Percentiles rank a stretch among this genome's conserved stretches.
Evolutionary conservation across 768 basidiomycete species (phyloP).

Genomic region (Lactarius sp.): DNA sequence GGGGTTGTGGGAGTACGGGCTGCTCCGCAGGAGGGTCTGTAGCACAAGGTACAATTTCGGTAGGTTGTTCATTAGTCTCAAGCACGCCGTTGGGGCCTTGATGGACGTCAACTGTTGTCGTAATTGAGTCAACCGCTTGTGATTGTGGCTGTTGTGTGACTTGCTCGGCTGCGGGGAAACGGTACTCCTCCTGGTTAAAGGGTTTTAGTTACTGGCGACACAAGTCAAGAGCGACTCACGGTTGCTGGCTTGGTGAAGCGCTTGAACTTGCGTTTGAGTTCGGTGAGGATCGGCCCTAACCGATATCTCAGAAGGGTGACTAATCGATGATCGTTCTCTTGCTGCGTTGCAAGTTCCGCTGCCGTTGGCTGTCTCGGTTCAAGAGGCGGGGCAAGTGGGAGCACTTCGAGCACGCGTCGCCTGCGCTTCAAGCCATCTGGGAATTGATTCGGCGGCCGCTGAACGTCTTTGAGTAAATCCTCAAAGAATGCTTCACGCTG

Average conservation of each 20-base stretch:
- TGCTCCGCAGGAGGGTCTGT: slow-evolving; percentile 21
- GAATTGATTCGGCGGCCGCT: slow-evolving; percentile 78
- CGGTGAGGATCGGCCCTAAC: slow-evolving; percentile 84
- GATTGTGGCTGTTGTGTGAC: slow-evolving; percentile 24
- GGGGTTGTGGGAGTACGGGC: slow-evolving; percentile 11
- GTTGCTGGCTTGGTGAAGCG: slow-evolving; percentile 76
- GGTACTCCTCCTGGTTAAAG: slow-evolving; percentile 64
- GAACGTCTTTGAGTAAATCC: slow-evolving; percentile 61
- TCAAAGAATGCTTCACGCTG: slow-evolving; percentile 76
- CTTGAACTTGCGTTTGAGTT: slow-evolving; percentile 90
- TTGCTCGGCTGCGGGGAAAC: slow-evolving; percentile 41
- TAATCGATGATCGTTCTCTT: slow-evolving; percentile 72
- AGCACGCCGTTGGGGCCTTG: slow-evolving; percentile 40
- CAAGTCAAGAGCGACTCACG: slow-evolving; percentile 41
- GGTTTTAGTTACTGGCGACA: neutral
- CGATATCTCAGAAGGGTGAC: slow-evolving; percentile 82
- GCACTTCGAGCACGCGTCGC: slow-evolving; percentile 77
- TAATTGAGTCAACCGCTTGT: slow-evolving; percentile 34
- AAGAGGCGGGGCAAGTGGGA: slow-evolving; percentile 86
- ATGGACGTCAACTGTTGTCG: slow-evolving; percentile 38
- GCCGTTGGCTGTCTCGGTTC: slow-evolving; percentile 78
- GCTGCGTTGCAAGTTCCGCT: slow-evolving; percentile 77
- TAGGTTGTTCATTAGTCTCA: slow-evolving; percentile 40
- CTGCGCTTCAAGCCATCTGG: slow-evolving; percentile 82
- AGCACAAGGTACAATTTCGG: slow-evolving; percentile 14